Base-by-base conservation (phyloP, 257 asterid species). In the Anisodus acutangulus region DNA sequence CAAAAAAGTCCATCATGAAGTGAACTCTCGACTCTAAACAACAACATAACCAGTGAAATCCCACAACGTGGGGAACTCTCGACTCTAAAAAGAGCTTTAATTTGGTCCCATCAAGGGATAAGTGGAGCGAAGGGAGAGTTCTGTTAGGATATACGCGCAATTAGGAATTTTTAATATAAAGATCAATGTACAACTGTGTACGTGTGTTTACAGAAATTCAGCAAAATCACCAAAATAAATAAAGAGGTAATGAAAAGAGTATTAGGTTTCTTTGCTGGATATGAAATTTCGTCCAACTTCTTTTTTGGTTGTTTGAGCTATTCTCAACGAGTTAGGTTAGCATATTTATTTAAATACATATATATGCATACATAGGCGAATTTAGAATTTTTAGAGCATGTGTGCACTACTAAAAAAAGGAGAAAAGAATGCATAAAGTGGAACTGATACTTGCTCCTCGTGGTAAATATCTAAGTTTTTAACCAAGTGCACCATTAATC, bases 51-150 rank as follows among this genome's bases (percentile, higher is more conserved):
- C 35, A 31, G 2, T 31, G 35, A 1, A 31, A 31, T 31, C 35
- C 35, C 35, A 31, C 35, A 31, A 31, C 2, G 35, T 31, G 1
- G 35, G 35, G 35, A 31, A 31, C 35, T 31, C 35, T 31, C 45
- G 49, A 74, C 35, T 49, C 43, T 49, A 49, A 22, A 53, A 49
- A 7, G 45, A 51, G 49, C n/a, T 49, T 74, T 0, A 6, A 49
- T 74, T 74, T 74, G 43, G 62, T 74, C 81, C 49, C 47, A 78
- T 53, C 4, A 26, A 76, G 47, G 47, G 81, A 76, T 76, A 51
- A 13, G 26, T 76, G 63, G 12, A 0, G 53, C 15, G 4, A 68
- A 49, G 22, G 13, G 43, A 11, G 81, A 53, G 45, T 10, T 47
- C 19, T 49, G 22, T 74, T 16, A 69, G 78, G 54, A 69, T 16